Conservation (phyloP, 805 yeast genomes). For the Lipomyces starkeyi region DNA sequence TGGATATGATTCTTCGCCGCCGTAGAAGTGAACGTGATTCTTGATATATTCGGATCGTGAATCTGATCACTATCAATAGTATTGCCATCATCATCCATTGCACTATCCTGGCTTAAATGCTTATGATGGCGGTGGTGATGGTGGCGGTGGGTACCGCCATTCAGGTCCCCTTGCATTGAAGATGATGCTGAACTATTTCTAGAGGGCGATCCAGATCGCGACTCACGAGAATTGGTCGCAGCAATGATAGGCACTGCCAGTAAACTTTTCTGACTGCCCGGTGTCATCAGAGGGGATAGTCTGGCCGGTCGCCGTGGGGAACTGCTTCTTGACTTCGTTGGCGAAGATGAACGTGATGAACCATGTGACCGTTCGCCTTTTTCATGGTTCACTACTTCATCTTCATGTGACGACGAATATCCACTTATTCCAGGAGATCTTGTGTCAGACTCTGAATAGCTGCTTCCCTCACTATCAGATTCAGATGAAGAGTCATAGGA, state of each 20-base stretch:
- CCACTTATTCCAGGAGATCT: background rate
- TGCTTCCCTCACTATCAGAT: background rate
- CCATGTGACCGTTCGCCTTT: background rate
- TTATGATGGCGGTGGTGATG: constrained; percentile 6
- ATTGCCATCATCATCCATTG: background rate
- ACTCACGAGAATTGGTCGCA: background rate
- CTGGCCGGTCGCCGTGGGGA: background rate
- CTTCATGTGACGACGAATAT: background rate
- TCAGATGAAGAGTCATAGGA: constrained; percentile 13
- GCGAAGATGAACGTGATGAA: constrained; percentile 16
- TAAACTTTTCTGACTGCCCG: background rate
- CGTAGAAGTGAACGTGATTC: background rate
- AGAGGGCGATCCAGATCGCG: background rate
- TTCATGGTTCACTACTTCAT: background rate
- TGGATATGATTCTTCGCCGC: background rate
- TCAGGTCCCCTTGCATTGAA: background rate
- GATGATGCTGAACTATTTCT: background rate
- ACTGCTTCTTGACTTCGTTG: constrained; percentile 6
- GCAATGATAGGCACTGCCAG: constrained; percentile 5
- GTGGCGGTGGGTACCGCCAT: background rate
- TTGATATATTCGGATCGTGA: constrained; percentile 1
- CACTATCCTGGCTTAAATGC: background rate
- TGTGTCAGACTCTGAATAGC: constrained; percentile 2
- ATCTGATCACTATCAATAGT: background rate
- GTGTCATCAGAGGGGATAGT: background rate